Evolutionary conservation across 768 basidiomycete genomes (phyloP).

Genomic region (Leccinum uliginosum): DNA sequence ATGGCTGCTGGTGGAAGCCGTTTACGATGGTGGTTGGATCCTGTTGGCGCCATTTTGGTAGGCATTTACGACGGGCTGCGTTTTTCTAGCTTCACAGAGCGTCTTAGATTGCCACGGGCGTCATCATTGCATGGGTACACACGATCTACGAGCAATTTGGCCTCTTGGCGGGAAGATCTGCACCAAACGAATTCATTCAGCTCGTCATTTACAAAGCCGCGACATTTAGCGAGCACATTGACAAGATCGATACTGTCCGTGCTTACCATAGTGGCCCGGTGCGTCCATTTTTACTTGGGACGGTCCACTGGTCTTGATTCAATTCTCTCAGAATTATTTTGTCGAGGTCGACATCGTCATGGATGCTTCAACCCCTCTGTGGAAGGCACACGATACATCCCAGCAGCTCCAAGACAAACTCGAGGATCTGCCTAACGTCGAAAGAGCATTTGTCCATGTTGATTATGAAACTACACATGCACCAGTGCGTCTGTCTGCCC

Average conservation of each 20-base stretch:
- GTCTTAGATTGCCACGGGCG: conserved; percentile 67
- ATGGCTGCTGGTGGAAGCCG: conserved; percentile 83
- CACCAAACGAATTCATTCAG: conserved; percentile 86
- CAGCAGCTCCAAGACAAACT: conserved; percentile 86
- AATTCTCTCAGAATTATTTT: conserved; percentile 63
- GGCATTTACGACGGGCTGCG: conserved; percentile 22
- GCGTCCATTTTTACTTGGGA: conserved; percentile 13
- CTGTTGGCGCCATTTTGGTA: conserved; percentile 72
- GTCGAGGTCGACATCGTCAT: conserved; percentile 96
- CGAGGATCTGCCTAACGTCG: conserved; percentile 85
- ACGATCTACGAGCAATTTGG: conserved; percentile 82
- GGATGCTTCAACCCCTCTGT: conserved; percentile 81
- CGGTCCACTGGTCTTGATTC: background rate
- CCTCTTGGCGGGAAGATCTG: conserved; percentile 87
- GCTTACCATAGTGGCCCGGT: conserved; percentile 91
- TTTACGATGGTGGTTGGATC: conserved; percentile 80
- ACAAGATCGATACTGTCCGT: conserved; percentile 84
- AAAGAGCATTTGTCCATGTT: conserved; percentile 91
- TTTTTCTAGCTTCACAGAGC: background rate
- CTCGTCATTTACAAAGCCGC: conserved; percentile 86
- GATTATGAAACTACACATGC: conserved; percentile 89
- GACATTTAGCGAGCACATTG: conserved; percentile 85
- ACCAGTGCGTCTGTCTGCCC: conserved; percentile 38
- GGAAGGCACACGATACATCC: conserved; percentile 83
- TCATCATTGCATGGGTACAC: conserved; percentile 71